Percentiles rank a stretch among this genome's conserved stretches.
Conservation (phyloP, 208 protist species). For the Sergeia podlipaevii region DNA sequence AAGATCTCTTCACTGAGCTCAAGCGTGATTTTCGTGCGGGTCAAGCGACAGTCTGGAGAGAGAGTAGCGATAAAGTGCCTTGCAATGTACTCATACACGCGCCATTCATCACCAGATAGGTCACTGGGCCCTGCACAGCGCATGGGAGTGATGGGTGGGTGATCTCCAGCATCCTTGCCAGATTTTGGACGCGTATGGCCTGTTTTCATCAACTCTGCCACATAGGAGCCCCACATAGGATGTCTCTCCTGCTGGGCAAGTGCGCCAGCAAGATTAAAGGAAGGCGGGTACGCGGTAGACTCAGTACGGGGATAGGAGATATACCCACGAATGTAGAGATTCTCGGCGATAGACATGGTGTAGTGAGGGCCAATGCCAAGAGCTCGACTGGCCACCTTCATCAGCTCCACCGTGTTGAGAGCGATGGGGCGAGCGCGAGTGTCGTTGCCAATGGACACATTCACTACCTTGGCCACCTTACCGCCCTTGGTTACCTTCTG, state of each 20-base stretch:
- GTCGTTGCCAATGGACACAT: constrained; percentile 56
- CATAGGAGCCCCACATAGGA: constrained; percentile 74
- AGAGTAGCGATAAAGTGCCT: constrained; percentile 89
- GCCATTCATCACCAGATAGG: constrained; percentile 82
- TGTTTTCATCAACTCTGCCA: constrained; percentile 44
- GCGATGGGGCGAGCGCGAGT: constrained; percentile 69
- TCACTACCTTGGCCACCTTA: constrained; percentile 60
- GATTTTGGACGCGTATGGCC: constrained; percentile 74
- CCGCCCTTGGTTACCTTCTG: constrained; percentile 43
- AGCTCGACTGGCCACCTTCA: constrained; percentile 82
- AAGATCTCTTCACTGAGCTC: constrained; percentile 81
- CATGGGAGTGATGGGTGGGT: constrained; percentile 92
- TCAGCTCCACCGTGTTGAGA: constrained; percentile 95
- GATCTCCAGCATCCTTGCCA: constrained; percentile 87
- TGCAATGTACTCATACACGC: constrained; percentile 88
- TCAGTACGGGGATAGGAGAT: constrained; percentile 98
- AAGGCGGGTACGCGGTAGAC: constrained; percentile 90
- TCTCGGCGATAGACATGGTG: constrained; percentile 95
- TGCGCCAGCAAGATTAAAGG: constrained; percentile 77
- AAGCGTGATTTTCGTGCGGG: constrained; percentile 67
- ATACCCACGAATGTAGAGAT: constrained; percentile 96
- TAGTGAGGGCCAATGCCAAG: constrained; percentile 90
- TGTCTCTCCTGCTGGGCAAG: constrained; percentile 52
- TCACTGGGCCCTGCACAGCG: constrained; percentile 46
- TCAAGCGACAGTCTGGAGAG: constrained; percentile 72